Evolutionary conservation across 78 protist species (phyloP).

Genomic region (Dictyostelium brefeldianum): DNA sequence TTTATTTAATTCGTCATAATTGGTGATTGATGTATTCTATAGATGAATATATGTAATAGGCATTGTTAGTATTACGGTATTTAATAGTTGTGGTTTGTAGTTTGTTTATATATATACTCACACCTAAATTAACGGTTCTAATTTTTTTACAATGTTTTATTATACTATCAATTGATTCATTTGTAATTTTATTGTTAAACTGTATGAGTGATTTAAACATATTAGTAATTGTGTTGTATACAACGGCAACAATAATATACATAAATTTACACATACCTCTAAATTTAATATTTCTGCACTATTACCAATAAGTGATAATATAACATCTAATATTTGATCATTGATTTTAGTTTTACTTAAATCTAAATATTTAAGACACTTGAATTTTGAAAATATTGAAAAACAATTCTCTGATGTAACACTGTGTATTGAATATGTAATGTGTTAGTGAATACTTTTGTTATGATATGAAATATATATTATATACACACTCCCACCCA

Average conservation of each 20-base stretch:
- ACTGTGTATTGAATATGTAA: too few species aligned
- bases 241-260: too few species aligned
- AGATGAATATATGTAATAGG: too few species aligned
- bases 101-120: background rate
- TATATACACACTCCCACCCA: constrained; percentile 9
- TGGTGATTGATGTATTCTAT: too few species aligned
- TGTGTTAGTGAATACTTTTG: too few species aligned
- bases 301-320: background rate
- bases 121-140: constrained; percentile 12
- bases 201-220: background rate
- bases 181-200: background rate
- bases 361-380: background rate
- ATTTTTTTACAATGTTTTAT: constrained; percentile 18
- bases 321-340: background rate
- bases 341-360: background rate
- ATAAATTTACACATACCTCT: too few species aligned
- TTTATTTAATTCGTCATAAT: too few species aligned
- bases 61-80: too few species aligned
- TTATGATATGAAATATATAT: too few species aligned
- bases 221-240: too few species aligned
- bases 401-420: background rate
- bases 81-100: too few species aligned
- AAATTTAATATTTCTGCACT: background rate
- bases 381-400: background rate
- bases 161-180: constrained; percentile 6